Conservation (phyloP, 139 green algal genomes). For the Pleodorina starrii region DNA sequence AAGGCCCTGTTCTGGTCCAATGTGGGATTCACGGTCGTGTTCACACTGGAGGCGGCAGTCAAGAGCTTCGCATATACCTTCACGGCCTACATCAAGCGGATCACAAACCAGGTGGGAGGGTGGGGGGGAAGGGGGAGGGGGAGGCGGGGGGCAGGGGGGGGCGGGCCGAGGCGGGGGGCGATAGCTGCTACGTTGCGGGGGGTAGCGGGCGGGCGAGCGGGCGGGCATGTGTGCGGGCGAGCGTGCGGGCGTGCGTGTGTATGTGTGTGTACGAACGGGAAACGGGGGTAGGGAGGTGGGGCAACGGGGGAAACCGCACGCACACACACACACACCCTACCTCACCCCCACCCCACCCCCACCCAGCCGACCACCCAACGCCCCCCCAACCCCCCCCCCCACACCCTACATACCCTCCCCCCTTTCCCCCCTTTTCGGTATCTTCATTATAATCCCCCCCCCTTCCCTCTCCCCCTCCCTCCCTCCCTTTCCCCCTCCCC, state of each 20-base stretch:
- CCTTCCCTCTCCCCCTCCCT: too few species aligned
- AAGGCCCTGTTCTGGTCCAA: constrained; percentile 51
- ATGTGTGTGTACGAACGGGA: neutral
- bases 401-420: neutral
- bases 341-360: neutral
- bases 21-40: constrained; percentile 59
- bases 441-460: too few species aligned
- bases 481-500: neutral
- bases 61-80: constrained; percentile 87
- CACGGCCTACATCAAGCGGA: constrained; percentile 72
- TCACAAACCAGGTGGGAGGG: constrained; percentile 64
- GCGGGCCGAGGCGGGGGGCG: too few species aligned
- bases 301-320: too few species aligned
- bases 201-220: too few species aligned
- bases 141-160: too few species aligned
- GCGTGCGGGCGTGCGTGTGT: neutral
- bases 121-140: neutral
- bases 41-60: constrained; percentile 60
- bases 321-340: neutral
- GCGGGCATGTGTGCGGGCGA: too few species aligned
- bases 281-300: neutral
- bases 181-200: too few species aligned
- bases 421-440: neutral
- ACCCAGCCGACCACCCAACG: neutral
- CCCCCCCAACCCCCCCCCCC: too few species aligned